phyloP scores from a whole-genome alignment of 352 stramenopile species.

The Globisporangium polare region DNA sequence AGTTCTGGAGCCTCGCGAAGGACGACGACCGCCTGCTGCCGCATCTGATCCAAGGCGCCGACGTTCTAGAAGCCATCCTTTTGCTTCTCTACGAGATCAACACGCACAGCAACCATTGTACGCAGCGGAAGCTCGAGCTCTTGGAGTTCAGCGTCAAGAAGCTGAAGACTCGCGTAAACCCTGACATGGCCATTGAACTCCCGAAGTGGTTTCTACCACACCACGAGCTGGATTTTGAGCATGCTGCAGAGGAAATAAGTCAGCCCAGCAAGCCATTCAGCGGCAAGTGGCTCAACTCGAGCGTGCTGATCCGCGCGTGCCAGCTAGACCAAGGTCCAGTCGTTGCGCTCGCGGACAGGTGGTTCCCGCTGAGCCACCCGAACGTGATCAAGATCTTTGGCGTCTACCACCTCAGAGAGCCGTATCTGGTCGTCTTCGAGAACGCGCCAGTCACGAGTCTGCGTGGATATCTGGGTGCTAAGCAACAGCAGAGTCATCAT shows the following conservation, averaged over 20 bases:
- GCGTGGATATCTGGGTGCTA: background rate
- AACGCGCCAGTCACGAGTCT: constrained; percentile 9
- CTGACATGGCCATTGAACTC: background rate
- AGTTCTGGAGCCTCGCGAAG: background rate
- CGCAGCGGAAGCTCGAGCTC: background rate
- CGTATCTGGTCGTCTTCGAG: constrained; percentile 27
- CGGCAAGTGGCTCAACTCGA: constrained; percentile 4
- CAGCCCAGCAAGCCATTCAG: background rate
- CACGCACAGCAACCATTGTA: constrained; percentile 1
- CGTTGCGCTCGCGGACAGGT: constrained; percentile 19
- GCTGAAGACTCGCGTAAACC: background rate
- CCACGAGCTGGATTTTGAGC: constrained; percentile 2
- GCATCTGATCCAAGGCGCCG: background rate
- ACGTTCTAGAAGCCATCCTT: background rate
- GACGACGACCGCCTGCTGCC: background rate
- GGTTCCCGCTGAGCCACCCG: constrained; percentile 26
- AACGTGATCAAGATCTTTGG: constrained; percentile 31
- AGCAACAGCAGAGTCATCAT: background rate
- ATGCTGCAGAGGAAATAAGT: background rate
- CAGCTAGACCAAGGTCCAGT: constrained; percentile 4
- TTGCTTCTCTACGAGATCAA: constrained; percentile 4
- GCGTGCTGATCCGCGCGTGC: background rate
- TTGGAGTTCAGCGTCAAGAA: constrained; percentile 4
- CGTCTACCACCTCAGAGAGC: constrained; percentile 21
- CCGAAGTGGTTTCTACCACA: constrained; percentile 3